A percentile compares a stretch with the other conserved stretches of the same genome.
These are phyloP conservation scores for Neurospora cerealis DNA, from an alignment of 495 filamentous ascomycete genomes.

Conservation along the genomic window DNA sequence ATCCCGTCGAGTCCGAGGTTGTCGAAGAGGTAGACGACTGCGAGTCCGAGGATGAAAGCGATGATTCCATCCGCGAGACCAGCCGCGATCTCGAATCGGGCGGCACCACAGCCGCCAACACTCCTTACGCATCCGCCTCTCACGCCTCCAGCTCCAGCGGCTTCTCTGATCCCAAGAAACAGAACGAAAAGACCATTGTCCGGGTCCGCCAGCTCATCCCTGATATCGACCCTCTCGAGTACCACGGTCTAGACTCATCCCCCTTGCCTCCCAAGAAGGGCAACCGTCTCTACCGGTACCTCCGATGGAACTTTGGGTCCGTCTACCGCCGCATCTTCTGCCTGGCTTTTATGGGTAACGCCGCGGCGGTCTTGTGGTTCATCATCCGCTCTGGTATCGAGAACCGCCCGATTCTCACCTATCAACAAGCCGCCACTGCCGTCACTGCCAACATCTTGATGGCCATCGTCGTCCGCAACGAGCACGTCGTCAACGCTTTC, in stretches of 20 bases:
- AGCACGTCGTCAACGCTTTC: slow-evolving; percentile 63
- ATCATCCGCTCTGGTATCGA: not conserved
- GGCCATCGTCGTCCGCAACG: slow-evolving; percentile 55
- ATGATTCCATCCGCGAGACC: not conserved
- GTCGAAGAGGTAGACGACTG: not conserved
- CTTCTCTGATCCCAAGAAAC: not conserved
- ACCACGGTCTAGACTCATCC: slow-evolving; percentile 5
- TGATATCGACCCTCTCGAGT: slow-evolving; percentile 2
- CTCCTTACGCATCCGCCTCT: not conserved
- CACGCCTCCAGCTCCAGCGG: not conserved
- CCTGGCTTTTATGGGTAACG: slow-evolving; percentile 22
- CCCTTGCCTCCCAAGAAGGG: slow-evolving; percentile 22
- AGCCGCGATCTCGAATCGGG: not conserved
- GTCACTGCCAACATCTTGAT: slow-evolving; percentile 39
- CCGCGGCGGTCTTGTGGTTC: slow-evolving; percentile 14
- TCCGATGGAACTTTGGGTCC: slow-evolving; percentile 26
- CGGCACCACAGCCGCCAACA: not conserved
- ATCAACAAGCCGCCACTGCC: slow-evolving; percentile 22
- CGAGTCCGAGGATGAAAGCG: not conserved
- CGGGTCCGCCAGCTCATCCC: slow-evolving; percentile 1
- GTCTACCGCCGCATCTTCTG: slow-evolving; percentile 28
- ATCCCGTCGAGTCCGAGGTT: not conserved
- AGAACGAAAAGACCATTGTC: not conserved
- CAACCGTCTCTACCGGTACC: slow-evolving; percentile 18
- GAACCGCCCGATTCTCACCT: slow-evolving; percentile 9